A percentile compares a stretch with the other conserved stretches of the same genome.
Evolutionary conservation across 768 basidiomycete genomes (phyloP).

Genomic region (Phlebiopsis gigantea): DNA sequence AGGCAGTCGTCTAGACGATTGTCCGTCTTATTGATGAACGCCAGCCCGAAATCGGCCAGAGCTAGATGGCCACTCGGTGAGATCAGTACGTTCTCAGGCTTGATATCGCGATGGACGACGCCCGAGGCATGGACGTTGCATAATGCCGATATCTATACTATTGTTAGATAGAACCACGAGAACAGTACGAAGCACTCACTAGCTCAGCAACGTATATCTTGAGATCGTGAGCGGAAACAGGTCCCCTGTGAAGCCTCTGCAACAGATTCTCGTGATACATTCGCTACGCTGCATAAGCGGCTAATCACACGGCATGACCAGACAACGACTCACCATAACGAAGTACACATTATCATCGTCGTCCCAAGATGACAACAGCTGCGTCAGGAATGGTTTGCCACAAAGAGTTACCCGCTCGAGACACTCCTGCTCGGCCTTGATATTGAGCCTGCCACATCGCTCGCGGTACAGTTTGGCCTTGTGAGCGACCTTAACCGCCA

Average conservation of each 20-base stretch:
- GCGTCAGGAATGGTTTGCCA: constrained; percentile 9
- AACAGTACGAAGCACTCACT: constrained; percentile 2
- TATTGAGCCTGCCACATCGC: background rate
- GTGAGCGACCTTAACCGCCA: constrained; percentile 23
- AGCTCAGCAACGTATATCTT: constrained; percentile 16
- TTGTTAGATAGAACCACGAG: background rate
- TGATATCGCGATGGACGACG: constrained; percentile 56
- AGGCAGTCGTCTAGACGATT: background rate
- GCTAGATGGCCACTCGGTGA: constrained; percentile 12
- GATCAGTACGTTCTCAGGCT: constrained; percentile 50
- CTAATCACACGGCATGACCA: background rate
- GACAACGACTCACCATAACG: constrained; percentile 20
- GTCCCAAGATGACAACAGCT: constrained; percentile 17
- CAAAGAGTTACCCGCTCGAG: constrained; percentile 11
- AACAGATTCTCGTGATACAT: constrained; percentile 9
- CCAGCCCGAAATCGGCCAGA: constrained; percentile 17
- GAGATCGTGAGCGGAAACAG: background rate
- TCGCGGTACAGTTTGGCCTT: constrained; percentile 13
- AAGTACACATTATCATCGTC: constrained; percentile 22
- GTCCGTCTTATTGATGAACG: background rate
- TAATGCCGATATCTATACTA: background rate
- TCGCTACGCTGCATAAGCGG: constrained; percentile 1
- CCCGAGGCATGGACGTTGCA: constrained; percentile 39
- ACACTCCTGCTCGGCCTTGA: constrained; percentile 14
- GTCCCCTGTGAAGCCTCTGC: background rate